Evolutionary conservation across 2,329 filamentous ascomycete genomes (phyloP).

Genomic region (Diaporthe aspalathi): DNA sequence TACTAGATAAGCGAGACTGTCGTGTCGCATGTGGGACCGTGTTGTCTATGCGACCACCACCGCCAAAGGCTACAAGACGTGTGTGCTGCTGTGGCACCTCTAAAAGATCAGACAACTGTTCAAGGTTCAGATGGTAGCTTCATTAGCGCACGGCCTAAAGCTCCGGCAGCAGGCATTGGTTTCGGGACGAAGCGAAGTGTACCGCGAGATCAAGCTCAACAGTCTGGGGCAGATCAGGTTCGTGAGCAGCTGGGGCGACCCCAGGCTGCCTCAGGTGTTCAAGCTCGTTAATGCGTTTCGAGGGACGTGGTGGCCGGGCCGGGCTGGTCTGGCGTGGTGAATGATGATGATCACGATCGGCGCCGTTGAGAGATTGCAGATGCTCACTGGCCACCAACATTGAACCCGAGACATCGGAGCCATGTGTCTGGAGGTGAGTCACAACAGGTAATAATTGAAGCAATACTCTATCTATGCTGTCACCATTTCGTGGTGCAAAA

Average conservation of each 20-base stretch:
- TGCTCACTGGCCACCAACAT: not conserved
- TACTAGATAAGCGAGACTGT: slow-evolving; percentile 18
- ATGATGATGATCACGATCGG: slow-evolving; percentile 13
- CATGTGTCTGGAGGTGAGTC: not conserved
- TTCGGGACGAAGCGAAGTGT: slow-evolving; percentile 26
- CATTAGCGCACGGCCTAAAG: slow-evolving; percentile 4
- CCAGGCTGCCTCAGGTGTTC: slow-evolving; percentile 18
- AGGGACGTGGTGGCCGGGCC: not conserved
- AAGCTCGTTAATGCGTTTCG: slow-evolving; percentile 23
- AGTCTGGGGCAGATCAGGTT: slow-evolving; percentile 15
- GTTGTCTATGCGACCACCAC: slow-evolving; percentile 31
- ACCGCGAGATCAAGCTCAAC: slow-evolving; percentile 8
- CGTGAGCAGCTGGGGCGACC: slow-evolving; percentile 18
- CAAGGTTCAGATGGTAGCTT: slow-evolving; percentile 12
- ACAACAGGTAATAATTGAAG: slow-evolving; percentile 10
- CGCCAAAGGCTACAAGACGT: not conserved
- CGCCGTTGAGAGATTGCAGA: slow-evolving; percentile 1
- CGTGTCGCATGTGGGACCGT: slow-evolving; percentile 33
- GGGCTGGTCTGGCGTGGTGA: not conserved
- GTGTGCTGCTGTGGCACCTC: not conserved
- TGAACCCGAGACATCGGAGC: not conserved
- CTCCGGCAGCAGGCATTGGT: not conserved
- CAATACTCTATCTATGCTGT: not conserved
- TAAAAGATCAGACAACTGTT: slow-evolving; percentile 20
- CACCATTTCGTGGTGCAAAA: not conserved